Evolutionary conservation across 2,329 filamentous ascomycete species (phyloP), one percentile per base, ranked within the genome.

Genomic region (Uncinocarpus reesii): DNA sequence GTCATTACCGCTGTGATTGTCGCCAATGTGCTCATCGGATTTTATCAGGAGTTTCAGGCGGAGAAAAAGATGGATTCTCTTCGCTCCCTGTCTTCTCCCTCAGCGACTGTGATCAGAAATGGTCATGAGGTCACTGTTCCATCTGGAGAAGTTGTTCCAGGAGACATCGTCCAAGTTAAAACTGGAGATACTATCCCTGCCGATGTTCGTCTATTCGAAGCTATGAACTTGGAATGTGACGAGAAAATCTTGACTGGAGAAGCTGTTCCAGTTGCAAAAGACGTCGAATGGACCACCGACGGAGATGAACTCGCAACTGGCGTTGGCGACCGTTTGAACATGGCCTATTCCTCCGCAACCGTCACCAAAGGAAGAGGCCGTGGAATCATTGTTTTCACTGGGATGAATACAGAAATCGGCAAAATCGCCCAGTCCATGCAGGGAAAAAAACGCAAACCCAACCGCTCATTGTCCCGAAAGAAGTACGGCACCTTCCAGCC

Each of bases 211-310:
- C 57, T 73, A 31, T 64, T 76, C 46, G 74, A 77, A 56, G 66
- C 74, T 49, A 78, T 87, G 66, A 89, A 89, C 63, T 69, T 86
- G 51, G 83, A 82, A 42, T 83, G 82, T 54, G 85, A 93, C 52
- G 78, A 80, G 57, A 74, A 77, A 11, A 72, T 80, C 41, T 67
- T 81, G 31, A 81, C 78, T 8, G 78, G 78, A 32, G 78, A 81
- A 64, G 77, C 77, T 20, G 60, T 79, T 5, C 77, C 78, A n/a
- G 73, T 80, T 5, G 70, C 67, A 60, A 75, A 81, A 64, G 69
- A 73, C 26, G 60, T 62, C 1, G 59, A 65, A 18, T 55, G 62
- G 21, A 61, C 58, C 0, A 57, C 62, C 5, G 49, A 53, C 6
- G 55, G 53, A 28, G 49, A 53, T 23, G 57, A 62, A 28, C 52